A percentile compares a stretch with the other conserved stretches of the same genome.
phyloP scores from a whole-genome alignment of 2,329 filamentous ascomycete species.

The Colletotrichum theobromicola region DNA sequence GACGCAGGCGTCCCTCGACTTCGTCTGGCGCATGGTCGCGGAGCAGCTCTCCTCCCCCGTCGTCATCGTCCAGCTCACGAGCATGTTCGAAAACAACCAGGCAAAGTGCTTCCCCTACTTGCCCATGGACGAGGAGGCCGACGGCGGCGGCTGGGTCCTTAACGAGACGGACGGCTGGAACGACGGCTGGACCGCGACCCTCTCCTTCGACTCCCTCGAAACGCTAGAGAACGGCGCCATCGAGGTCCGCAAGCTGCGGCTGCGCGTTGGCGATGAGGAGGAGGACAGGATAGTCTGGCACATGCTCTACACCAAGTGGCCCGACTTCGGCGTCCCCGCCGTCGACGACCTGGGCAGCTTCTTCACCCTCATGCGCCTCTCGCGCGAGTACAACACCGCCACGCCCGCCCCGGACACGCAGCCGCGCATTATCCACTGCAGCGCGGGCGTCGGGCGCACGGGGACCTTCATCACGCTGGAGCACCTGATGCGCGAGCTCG shows the following conservation, averaged over 20 bases:
- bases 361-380: conserved; percentile 72
- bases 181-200: conserved; percentile 70
- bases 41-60: conserved; percentile 75
- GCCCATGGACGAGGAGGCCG: conserved; percentile 61
- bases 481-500: conserved; percentile 83
- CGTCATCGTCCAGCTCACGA: conserved; percentile 94
- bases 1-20: conserved; percentile 74
- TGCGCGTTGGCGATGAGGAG: conserved; percentile 54
- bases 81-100: conserved; percentile 76
- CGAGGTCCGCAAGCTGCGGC: conserved; percentile 76
- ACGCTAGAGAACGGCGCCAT: conserved; percentile 60
- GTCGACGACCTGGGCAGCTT: conserved; percentile 71
- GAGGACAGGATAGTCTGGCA: conserved; percentile 70
- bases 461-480: conserved; percentile 98
- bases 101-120: conserved; percentile 94
- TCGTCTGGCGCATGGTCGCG: conserved; percentile 96
- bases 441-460: conserved; percentile 90
- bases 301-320: conserved; percentile 86
- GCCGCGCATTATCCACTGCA: conserved; percentile 85
- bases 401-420: conserved; percentile 32
- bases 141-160: conserved; percentile 58
- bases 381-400: conserved; percentile 60
- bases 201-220: conserved; percentile 71
- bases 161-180: conserved; percentile 70
- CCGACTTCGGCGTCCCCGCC: conserved; percentile 84